Percentiles rank a stretch among this genome's conserved stretches.
These are phyloP conservation scores for Haplographium delicatum DNA, from an alignment of 495 filamentous ascomycete species.

Conservation along the genomic window DNA sequence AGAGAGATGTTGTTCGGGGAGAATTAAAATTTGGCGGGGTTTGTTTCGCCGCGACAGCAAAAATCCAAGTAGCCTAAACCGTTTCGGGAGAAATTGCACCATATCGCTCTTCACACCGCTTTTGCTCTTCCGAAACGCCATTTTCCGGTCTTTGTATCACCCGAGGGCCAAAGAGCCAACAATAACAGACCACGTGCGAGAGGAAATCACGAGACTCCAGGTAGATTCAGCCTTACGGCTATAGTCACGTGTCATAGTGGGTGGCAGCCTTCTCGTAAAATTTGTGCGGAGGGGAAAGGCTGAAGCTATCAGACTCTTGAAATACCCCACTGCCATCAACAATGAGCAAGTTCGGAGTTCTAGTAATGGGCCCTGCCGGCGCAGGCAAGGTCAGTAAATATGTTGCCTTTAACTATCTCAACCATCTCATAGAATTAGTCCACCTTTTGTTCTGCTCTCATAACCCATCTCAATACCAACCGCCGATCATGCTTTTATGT, in stretches of 20 bases:
- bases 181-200: not conserved
- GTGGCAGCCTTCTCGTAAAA: slow-evolving; percentile 12
- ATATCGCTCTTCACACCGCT: not conserved
- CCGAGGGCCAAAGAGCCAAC: not conserved
- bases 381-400: slow-evolving; percentile 63
- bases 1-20: slow-evolving; percentile 13
- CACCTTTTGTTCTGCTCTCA: slow-evolving; percentile 89
- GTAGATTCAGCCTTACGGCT: not conserved
- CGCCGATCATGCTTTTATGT: slow-evolving; percentile 90
- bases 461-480: slow-evolving; percentile 84
- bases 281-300: slow-evolving; percentile 10
- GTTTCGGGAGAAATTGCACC: not conserved
- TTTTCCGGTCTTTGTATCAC: too few species aligned
- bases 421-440: slow-evolving; percentile 44
- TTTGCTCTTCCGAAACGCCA: too few species aligned
- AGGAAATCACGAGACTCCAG: not conserved
- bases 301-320: slow-evolving; percentile 4
- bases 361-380: slow-evolving; percentile 90
- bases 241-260: too few species aligned
- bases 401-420: not conserved
- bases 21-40: slow-evolving; percentile 27
- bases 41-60: slow-evolving; percentile 13
- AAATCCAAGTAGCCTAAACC: not conserved
- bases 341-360: slow-evolving; percentile 93
- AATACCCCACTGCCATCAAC: slow-evolving; percentile 16